Evolutionary conservation across 2,329 filamentous ascomycete genomes (phyloP), one percentile per base, ranked within the genome.

Genomic region (Trichoderma citrinoviride): DNA sequence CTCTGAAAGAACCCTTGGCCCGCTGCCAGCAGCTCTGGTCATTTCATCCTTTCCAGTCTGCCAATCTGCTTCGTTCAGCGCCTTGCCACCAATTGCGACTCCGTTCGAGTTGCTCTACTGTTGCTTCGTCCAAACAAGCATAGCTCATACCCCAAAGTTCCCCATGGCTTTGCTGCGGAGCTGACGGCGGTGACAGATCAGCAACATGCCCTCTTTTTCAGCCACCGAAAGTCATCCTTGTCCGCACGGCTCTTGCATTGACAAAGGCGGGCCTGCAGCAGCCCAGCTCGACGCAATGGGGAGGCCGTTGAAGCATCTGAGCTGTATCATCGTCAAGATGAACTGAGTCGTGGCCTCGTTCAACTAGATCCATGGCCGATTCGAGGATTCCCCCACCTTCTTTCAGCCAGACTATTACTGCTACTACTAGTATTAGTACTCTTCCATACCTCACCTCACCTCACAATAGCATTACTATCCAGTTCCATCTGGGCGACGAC

Each of bases 151-250:
- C 44, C 43, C 29, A 61, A 41, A 61, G 40, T 49, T 47, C 49
- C 41, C 60, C 50, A 46, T 63, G 8, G 54, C 54, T 58, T 37
- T 52, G 49, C 27, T 19, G 41, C 57, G 64, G 57, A 61, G 64
- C 49, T 44, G 57, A 58, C 58, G 50, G 49, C 58, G 52, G 64
- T 56, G 50, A 66, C 64, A 63, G 58, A 52, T 66, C 52, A 58
- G 64, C 64, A 21, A 29, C 58, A 62, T 43, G 49, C 64, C 50
- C 33, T 55, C 58, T 61, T 55, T 55, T 47, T 61, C 49, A 65
- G 63, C 63, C 63, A 43, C 63, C 56, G 27, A 65, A 46, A 55
- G 56, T 47, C 40, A 44, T 46, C 62, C 53, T 43, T 52, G 58
- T 41, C 37, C 7, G 41, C 23, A 33, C 27, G 47, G 55, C n/a